Conservation (phyloP, 257 asterid genomes). For the Nicotiana tomentosiformis region DNA sequence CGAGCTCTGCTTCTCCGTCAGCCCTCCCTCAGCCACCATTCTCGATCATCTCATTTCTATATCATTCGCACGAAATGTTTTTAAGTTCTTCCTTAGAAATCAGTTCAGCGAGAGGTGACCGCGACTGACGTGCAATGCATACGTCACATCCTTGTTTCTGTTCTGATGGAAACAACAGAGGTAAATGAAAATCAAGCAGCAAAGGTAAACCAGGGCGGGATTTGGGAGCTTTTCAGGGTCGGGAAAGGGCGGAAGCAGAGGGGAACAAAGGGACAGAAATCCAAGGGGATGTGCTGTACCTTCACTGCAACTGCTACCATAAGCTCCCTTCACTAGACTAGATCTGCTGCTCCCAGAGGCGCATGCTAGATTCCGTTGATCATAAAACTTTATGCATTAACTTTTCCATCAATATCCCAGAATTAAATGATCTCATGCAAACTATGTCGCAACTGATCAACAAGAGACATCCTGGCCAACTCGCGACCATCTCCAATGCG, state of each 20-base stretch:
- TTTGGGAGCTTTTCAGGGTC: not conserved
- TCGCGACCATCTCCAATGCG: not conserved
- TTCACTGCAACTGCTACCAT: constrained; percentile 3
- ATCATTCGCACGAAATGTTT: not conserved
- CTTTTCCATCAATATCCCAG: constrained; percentile 6
- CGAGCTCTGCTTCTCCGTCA: not conserved
- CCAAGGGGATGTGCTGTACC: constrained; percentile 8
- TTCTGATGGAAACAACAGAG: constrained; percentile 13
- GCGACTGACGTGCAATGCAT: not conserved
- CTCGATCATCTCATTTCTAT: not conserved
- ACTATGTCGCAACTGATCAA: constrained; percentile 8
- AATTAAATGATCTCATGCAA: constrained; percentile 9
- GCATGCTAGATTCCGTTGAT: not conserved
- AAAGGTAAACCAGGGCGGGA: constrained; percentile 5
- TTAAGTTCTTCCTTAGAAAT: not conserved
- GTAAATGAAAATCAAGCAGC: constrained; percentile 10
- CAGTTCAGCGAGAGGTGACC: not conserved
- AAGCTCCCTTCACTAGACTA: constrained; percentile 10
- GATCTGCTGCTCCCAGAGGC: not conserved
- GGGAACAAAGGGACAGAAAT: not conserved
- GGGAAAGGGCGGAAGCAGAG: not conserved
- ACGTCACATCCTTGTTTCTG: not conserved
- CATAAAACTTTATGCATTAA: constrained; percentile 1
- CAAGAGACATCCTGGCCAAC: constrained; percentile 1
- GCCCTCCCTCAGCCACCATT: not conserved